These are phyloP conservation scores for Pythium phragmiticola DNA, from an alignment of 352 stramenopile species.

Conservation along the genomic window DNA sequence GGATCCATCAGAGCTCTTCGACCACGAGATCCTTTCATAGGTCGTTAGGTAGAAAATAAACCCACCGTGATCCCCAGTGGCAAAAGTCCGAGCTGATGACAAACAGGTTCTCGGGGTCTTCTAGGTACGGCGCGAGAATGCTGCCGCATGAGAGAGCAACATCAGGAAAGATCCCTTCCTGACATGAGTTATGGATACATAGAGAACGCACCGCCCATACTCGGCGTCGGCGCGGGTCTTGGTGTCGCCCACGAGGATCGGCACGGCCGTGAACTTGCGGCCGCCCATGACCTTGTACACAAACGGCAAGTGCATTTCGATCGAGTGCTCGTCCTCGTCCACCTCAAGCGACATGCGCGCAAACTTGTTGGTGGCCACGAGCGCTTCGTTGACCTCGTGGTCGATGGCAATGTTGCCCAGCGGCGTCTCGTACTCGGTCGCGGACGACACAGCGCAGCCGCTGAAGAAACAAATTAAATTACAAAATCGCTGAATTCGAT, in stretches of 20 bases:
- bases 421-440: constrained; percentile 92
- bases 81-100: constrained; percentile 98
- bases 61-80: constrained; percentile 90
- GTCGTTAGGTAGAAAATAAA: neutral
- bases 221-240: constrained; percentile 75
- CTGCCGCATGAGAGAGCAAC: constrained; percentile 26
- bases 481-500: too few species aligned
- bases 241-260: constrained; percentile 96
- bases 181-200: too few species aligned
- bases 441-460: constrained; percentile 82
- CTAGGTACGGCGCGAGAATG: constrained; percentile 92
- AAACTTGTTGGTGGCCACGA: constrained; percentile 84
- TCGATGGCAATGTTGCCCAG: constrained; percentile 93
- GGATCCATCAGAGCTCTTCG: too few species aligned
- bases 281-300: constrained; percentile 86
- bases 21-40: too few species aligned
- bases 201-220: constrained; percentile 69
- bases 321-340: constrained; percentile 96
- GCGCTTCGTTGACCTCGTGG: constrained; percentile 84
- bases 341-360: constrained; percentile 77
- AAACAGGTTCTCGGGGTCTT: constrained; percentile 91
- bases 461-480: constrained; percentile 21
- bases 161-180: too few species aligned
- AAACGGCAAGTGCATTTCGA: constrained; percentile 97
- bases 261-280: constrained; percentile 87